phyloP scores from a whole-genome alignment of 1,139 yeast genomes.

The Debaryomyces sp. region DNA sequence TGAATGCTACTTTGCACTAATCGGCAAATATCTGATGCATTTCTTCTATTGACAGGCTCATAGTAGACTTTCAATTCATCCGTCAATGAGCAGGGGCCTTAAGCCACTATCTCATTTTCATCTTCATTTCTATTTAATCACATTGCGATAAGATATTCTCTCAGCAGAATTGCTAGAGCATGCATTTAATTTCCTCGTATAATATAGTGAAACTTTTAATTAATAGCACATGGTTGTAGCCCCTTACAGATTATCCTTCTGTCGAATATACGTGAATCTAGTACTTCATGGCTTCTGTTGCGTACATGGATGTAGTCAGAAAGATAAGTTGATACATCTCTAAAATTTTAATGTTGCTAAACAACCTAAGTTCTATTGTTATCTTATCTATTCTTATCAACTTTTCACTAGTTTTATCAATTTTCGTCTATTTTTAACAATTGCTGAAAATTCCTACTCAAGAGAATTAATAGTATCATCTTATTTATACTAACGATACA shows the following conservation, averaged over 20 bases:
- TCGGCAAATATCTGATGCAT: neutral
- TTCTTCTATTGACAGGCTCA: neutral
- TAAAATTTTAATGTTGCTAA: neutral
- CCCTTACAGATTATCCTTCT: neutral
- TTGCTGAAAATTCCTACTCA: neutral
- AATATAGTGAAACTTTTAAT: neutral
- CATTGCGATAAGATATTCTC: neutral
- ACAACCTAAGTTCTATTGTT: neutral
- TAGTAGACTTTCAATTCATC: neutral
- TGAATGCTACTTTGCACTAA: neutral
- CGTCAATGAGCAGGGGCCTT: neutral
- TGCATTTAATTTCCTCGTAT: conserved; percentile 1
- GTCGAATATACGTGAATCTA: neutral
- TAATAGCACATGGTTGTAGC: neutral
- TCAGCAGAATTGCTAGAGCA: neutral
- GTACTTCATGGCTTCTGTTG: neutral
- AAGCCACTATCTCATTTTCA: neutral
- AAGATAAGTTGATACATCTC: neutral
- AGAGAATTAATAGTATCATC: neutral
- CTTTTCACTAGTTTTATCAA: neutral
- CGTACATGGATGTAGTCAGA: neutral
- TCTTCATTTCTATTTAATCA: neutral
- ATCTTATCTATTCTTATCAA: neutral
- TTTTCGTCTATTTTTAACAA: neutral
- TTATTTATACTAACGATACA: neutral